Percentiles rank a stretch among this genome's conserved stretches.
These are phyloP conservation scores for Lolium multiflorum DNA, from an alignment of 176 grass and related monocot species.

Conservation along the genomic window DNA sequence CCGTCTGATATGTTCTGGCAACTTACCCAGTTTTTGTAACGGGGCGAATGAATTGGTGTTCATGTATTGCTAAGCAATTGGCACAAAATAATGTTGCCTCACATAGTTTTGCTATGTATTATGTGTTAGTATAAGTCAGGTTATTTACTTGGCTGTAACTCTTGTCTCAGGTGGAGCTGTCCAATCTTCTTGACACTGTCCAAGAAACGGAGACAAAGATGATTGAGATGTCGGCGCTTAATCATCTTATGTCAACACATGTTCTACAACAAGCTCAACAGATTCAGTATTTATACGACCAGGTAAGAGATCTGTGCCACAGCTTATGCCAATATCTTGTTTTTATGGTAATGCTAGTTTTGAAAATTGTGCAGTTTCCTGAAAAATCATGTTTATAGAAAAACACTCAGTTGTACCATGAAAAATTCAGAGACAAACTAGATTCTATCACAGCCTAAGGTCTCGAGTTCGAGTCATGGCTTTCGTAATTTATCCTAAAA, in stretches of 20 bases:
- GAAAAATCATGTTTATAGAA: not conserved
- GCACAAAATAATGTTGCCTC: not conserved
- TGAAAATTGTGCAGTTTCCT: not conserved
- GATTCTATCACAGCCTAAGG: no score
- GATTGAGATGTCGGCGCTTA: conserved; percentile 96
- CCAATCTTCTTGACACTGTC: conserved; percentile 76
- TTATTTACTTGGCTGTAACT: conserved; percentile 37
- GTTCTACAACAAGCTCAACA: conserved; percentile 93
- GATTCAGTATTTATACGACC: conserved; percentile 87
- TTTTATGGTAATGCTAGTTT: not conserved
- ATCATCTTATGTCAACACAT: conserved; percentile 95
- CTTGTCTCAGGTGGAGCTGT: conserved; percentile 74
- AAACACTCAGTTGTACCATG: not conserved
- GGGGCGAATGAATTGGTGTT: not conserved
- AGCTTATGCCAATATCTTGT: not conserved
- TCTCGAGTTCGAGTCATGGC: no score
- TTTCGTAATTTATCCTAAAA: no score
- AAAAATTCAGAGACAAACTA: not conserved
- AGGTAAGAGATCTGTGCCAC: conserved; percentile 51
- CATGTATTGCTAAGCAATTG: not conserved
- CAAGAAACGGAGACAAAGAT: conserved; percentile 98
- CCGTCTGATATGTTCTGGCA: conserved; percentile 1
- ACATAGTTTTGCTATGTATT: not conserved
- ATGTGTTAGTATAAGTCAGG: not conserved
- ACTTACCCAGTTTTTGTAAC: not conserved